These are phyloP conservation scores for Breynia disticha DNA, from an alignment of 441 rosid genomes.

Conservation along the genomic window DNA sequence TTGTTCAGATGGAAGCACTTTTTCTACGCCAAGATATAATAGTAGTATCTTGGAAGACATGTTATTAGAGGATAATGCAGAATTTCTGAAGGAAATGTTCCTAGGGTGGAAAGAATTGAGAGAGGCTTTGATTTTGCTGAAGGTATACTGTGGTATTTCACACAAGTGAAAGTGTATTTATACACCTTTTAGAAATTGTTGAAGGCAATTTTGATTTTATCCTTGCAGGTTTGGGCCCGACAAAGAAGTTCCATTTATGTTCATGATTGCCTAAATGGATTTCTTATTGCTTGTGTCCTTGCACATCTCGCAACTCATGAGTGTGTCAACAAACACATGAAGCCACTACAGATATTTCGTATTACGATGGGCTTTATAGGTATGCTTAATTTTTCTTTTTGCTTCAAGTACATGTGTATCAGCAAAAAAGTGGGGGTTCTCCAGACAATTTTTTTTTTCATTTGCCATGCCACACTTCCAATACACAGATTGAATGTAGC, in stretches of 20 bases:
- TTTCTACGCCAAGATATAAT: constrained; percentile 68
- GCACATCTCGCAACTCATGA: constrained; percentile 51
- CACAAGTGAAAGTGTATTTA: constrained; percentile 5
- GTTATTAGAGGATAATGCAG: constrained; percentile 57
- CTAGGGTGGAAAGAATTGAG: constrained; percentile 55
- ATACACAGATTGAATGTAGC: too few relatives aligned
- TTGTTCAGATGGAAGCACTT: constrained; percentile 34
- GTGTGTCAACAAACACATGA: constrained; percentile 56
- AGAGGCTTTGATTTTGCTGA: constrained; percentile 63
- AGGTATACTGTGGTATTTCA: constrained; percentile 25
- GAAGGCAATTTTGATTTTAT: constrained; percentile 7
- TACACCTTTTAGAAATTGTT: neutral
- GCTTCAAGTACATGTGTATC: neutral
- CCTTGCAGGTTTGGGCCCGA: constrained; percentile 73
- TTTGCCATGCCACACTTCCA: too few relatives aligned
- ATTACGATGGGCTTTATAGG: constrained; percentile 69
- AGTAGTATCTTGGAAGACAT: constrained; percentile 88
- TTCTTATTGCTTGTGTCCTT: constrained; percentile 53
- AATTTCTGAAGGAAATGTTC: constrained; percentile 47
- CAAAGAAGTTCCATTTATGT: constrained; percentile 69
- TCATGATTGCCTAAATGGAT: constrained; percentile 83
- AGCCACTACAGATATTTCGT: constrained; percentile 66
- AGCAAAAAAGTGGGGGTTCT: too few relatives aligned
- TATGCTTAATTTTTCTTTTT: constrained; percentile 20
- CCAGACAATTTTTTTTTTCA: too few relatives aligned